Percentiles rank a stretch among this genome's conserved stretches.
phyloP scores from a whole-genome alignment of 495 filamentous ascomycete genomes.

The Tuber aestivum region DNA sequence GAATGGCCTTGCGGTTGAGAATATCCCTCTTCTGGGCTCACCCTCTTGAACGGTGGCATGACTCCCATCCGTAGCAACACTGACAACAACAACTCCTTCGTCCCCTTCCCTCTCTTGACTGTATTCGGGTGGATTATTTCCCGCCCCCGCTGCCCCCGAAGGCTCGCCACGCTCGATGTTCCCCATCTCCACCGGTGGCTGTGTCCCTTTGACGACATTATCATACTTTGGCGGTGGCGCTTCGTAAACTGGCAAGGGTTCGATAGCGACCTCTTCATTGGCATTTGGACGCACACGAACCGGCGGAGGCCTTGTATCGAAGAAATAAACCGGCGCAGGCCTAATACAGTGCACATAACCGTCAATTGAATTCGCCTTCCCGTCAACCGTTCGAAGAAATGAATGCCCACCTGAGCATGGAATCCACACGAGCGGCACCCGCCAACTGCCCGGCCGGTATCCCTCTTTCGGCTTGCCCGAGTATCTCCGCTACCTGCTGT shows the following conservation, averaged over 20 bases:
- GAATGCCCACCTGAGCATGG: not conserved
- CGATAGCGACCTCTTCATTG: constrained; percentile 12
- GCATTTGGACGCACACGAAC: not conserved
- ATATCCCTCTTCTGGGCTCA: not conserved
- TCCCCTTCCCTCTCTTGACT: not conserved
- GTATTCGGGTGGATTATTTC: constrained; percentile 11
- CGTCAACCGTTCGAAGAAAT: not conserved
- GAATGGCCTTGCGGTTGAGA: not conserved
- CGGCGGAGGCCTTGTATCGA: constrained; percentile 14
- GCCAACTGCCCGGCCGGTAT: not conserved
- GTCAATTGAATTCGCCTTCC: constrained; percentile 3
- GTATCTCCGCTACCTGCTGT: not conserved
- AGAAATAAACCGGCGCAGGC: constrained; percentile 13
- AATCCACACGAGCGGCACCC: not conserved
- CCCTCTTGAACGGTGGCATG: not conserved
- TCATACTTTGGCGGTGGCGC: constrained; percentile 36
- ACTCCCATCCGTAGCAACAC: not conserved
- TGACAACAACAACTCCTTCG: not conserved
- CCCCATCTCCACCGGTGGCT: not conserved
- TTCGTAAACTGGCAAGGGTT: constrained; percentile 34
- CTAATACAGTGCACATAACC: not conserved
- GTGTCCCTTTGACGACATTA: constrained; percentile 15
- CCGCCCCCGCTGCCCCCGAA: not conserved
- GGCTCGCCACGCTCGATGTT: constrained; percentile 17
- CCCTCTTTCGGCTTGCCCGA: not conserved